Evolutionary conservation across 805 yeast species (phyloP).

Genomic region (Candida ipomoeae): DNA sequence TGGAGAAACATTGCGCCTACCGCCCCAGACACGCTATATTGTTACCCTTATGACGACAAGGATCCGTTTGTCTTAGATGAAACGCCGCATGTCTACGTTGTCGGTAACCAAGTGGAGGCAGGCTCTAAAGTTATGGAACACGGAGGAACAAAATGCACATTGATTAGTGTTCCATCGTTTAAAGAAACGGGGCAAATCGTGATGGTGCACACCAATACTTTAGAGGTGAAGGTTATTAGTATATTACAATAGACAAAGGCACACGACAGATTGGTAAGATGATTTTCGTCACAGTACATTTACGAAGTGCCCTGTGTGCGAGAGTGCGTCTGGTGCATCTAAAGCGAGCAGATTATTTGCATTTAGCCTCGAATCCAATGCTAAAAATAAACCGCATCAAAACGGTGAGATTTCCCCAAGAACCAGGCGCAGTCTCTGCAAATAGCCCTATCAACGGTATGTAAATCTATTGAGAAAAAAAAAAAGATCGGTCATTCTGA

Average conservation of each 20-base stretch:
- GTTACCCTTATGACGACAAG: conserved; percentile 69
- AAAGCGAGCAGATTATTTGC: neutral
- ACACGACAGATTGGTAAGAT: neutral
- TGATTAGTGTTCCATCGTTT: conserved; percentile 72
- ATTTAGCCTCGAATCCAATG: neutral
- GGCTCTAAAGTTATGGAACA: conserved; percentile 42
- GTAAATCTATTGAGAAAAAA: neutral
- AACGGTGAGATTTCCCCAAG: neutral
- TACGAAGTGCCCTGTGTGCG: neutral
- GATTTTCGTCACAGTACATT: neutral
- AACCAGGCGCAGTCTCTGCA: neutral
- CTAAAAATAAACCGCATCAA: neutral
- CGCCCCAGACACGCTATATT: conserved; percentile 91
- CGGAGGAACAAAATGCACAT: conserved; percentile 34
- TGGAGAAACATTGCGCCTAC: conserved; percentile 94
- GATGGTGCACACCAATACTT: conserved; percentile 52
- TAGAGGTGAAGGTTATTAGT: conserved; percentile 51
- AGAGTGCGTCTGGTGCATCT: neutral
- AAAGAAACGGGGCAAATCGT: conserved; percentile 60
- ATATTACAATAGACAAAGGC: conserved; percentile 11
- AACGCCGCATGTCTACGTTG: conserved; percentile 82
- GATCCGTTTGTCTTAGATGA: conserved; percentile 84
- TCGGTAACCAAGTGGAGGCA: conserved; percentile 74
- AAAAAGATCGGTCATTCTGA: neutral
- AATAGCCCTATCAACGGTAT: neutral